A percentile compares a stretch with the other conserved stretches of the same genome.
Conservation (phyloP, 495 filamentous ascomycete genomes). For the Glutinoglossum americanum region DNA sequence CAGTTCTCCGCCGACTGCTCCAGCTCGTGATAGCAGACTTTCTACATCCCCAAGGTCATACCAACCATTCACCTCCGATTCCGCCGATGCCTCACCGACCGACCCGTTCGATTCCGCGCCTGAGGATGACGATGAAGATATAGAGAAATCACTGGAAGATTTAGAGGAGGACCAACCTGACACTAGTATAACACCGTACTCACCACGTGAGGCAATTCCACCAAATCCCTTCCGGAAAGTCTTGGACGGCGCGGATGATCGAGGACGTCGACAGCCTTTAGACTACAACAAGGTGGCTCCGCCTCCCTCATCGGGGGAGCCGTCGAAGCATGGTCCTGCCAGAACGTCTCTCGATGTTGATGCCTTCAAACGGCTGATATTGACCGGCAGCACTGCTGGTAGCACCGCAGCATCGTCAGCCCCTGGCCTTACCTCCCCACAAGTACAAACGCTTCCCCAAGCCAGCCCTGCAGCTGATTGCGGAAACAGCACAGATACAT, state of each 20-base stretch:
- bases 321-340: slow-evolving; percentile 4
- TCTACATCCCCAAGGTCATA: background rate
- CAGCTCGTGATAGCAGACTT: background rate
- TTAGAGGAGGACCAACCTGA: background rate
- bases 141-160: background rate
- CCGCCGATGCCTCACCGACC: background rate
- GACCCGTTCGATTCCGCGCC: background rate
- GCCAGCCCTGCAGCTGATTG: slow-evolving; percentile 1
- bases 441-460: slow-evolving; percentile 4
- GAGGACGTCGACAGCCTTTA: slow-evolving; percentile 11
- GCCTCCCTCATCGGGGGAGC: background rate
- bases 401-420: slow-evolving; percentile 3
- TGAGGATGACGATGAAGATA: background rate
- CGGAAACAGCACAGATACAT: slow-evolving; percentile 24
- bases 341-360: slow-evolving; percentile 34
- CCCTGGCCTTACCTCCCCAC: slow-evolving; percentile 3
- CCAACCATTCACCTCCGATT: background rate
- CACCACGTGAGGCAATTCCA: slow-evolving; percentile 10
- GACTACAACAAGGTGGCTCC: background rate
- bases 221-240: slow-evolving; percentile 27
- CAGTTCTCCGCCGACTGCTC: background rate
- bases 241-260: slow-evolving; percentile 20
- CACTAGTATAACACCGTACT: background rate
- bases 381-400: slow-evolving; percentile 31
- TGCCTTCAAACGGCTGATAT: slow-evolving; percentile 35